phyloP scores from a whole-genome alignment of 192 early-diverging fungal genomes.

The Entomortierella parvispora region DNA sequence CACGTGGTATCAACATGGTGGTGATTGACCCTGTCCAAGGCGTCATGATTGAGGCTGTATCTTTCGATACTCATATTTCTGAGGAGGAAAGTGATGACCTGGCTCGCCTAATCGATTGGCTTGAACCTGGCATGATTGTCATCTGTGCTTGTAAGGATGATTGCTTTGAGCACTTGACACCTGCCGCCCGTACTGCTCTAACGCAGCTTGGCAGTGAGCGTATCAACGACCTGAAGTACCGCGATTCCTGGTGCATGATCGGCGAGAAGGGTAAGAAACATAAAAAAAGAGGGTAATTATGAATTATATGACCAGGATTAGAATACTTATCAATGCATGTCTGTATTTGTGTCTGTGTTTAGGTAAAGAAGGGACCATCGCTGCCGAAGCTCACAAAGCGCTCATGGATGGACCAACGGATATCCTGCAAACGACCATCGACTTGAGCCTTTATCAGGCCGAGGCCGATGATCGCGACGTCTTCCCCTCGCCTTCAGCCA shows the following conservation, averaged over 20 bases:
- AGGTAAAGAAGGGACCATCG: slow-evolving; percentile 53
- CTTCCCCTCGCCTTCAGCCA: slow-evolving; percentile 50
- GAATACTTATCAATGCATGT: neutral
- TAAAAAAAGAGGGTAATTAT: neutral
- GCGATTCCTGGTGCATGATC: slow-evolving; percentile 88
- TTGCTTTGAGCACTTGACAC: slow-evolving; percentile 72
- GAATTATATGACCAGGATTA: neutral
- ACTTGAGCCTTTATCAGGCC: slow-evolving; percentile 59
- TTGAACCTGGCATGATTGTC: slow-evolving; percentile 75
- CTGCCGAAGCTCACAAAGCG: slow-evolving; percentile 65
- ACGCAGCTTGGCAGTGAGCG: slow-evolving; percentile 69
- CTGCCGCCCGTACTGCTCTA: slow-evolving; percentile 63
- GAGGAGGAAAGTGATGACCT: slow-evolving; percentile 71
- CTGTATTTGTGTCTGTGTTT: neutral
- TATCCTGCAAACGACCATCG: slow-evolving; percentile 59
- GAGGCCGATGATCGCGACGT: slow-evolving; percentile 29
- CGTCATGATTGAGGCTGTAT: slow-evolving; percentile 70
- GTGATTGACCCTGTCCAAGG: slow-evolving; percentile 78
- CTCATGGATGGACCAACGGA: slow-evolving; percentile 70
- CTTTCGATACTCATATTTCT: slow-evolving; percentile 81
- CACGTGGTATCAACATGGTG: slow-evolving; percentile 82
- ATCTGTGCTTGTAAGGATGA: slow-evolving; percentile 76
- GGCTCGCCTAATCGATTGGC: slow-evolving; percentile 69
- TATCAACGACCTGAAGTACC: slow-evolving; percentile 69
- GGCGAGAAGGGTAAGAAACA: slow-evolving; percentile 72